phyloP scores from a whole-genome alignment of 2,329 filamentous ascomycete species.

The Aspergillus pseudoterreus region DNA sequence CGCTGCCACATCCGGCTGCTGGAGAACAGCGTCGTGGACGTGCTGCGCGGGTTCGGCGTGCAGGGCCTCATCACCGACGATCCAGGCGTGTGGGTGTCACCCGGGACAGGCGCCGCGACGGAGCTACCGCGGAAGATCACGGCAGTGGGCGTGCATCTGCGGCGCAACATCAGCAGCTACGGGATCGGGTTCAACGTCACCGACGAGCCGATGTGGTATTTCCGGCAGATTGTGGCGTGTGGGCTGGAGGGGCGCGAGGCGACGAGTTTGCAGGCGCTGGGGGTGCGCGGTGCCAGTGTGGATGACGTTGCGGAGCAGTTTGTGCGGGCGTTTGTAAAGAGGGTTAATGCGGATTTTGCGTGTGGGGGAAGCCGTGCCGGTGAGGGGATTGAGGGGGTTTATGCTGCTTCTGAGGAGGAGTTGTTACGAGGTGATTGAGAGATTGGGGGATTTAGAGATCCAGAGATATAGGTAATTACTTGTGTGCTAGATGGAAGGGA shows the following conservation, averaged over 20 bases:
- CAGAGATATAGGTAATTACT: neutral
- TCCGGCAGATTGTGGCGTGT: conserved; percentile 78
- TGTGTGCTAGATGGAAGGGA: neutral
- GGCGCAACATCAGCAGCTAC: conserved; percentile 77
- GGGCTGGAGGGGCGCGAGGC: conserved; percentile 75
- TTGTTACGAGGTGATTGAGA: conserved; percentile 8
- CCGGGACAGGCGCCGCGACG: neutral
- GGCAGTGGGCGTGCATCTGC: conserved; percentile 85
- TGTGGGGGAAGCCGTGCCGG: conserved; percentile 26
- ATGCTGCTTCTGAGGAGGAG: conserved; percentile 34
- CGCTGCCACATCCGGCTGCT: conserved; percentile 74
- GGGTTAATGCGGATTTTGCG: conserved; percentile 35
- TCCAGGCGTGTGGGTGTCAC: conserved; percentile 75
- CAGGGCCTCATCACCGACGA: conserved; percentile 64
- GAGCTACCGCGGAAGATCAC: conserved; percentile 65
- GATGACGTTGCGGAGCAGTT: conserved; percentile 39
- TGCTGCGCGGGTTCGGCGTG: conserved; percentile 60
- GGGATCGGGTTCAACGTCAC: conserved; percentile 67
- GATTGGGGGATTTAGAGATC: neutral
- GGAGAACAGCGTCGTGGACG: conserved; percentile 69
- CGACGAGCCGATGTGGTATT: conserved; percentile 61
- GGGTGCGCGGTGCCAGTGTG: conserved; percentile 24
- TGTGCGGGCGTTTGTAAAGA: conserved; percentile 36
- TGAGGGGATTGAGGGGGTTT: conserved; percentile 39
- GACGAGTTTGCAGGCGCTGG: conserved; percentile 66